Conservation (phyloP, 139 green algal species). For the Yamagishiella unicocca region DNA sequence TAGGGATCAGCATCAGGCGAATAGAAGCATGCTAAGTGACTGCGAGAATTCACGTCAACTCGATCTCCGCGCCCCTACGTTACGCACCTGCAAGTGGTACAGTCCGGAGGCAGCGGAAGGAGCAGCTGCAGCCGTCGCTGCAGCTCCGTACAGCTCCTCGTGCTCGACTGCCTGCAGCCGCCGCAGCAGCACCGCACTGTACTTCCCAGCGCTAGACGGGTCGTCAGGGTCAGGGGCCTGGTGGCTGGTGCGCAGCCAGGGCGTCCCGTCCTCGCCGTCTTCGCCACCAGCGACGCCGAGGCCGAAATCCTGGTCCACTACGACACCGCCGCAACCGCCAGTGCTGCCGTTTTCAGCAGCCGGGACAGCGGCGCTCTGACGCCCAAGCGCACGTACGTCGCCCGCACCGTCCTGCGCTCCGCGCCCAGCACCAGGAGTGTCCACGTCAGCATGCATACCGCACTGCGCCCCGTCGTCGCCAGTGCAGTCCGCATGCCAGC, state of each 20-base stretch:
- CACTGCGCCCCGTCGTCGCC: too few species aligned
- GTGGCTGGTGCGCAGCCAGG: constrained; percentile 48
- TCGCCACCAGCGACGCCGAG: background rate
- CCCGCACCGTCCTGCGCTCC: too few species aligned
- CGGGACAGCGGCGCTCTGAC: too few species aligned
- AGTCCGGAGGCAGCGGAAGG: background rate
- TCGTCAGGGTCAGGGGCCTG: constrained; percentile 23
- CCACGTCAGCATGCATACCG: too few species aligned
- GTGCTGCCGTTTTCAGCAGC: too few species aligned
- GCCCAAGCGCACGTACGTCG: too few species aligned
- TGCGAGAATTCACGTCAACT: too few species aligned
- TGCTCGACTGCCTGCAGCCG: constrained; percentile 13
- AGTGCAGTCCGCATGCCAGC: too few species aligned
- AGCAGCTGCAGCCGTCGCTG: background rate
- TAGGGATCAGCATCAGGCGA: too few species aligned
- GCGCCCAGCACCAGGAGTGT: too few species aligned
- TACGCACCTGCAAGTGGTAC: constrained; percentile 20
- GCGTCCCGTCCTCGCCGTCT: background rate
- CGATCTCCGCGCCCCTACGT: too few species aligned
- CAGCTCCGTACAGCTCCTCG: constrained; percentile 26
- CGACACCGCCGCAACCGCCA: background rate
- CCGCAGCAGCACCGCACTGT: constrained; percentile 31
- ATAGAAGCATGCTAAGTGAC: too few species aligned
- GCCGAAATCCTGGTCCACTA: background rate
- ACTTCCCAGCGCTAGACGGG: constrained; percentile 29